A percentile compares a stretch with the other conserved stretches of the same genome.
These are phyloP conservation scores for Penicillium oxalicum DNA, from an alignment of 2,329 filamentous ascomycete species.

Conservation along the genomic window DNA sequence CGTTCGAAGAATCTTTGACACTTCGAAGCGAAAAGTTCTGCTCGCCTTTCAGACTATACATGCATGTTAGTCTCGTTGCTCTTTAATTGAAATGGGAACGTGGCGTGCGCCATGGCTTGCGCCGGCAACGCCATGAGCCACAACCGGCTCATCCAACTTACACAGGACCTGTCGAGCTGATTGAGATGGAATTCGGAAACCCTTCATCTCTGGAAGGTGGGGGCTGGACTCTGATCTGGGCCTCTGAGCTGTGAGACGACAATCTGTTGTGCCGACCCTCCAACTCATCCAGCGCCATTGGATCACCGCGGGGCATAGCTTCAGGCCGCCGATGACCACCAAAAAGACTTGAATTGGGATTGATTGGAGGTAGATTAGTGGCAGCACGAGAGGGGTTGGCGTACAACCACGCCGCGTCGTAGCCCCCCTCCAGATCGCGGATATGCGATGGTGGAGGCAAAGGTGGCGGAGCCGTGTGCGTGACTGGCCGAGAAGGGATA, in stretches of 20 bases:
- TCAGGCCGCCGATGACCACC: conserved; percentile 40
- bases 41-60: conserved; percentile 52
- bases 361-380: conserved; percentile 43
- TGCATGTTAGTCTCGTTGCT: conserved; percentile 10
- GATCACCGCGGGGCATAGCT: conserved; percentile 28
- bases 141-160: conserved; percentile 18
- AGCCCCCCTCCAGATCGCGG: conserved; percentile 50
- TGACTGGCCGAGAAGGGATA: conserved; percentile 52
- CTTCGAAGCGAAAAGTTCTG: conserved; percentile 53
- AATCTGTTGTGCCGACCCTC: conserved; percentile 28
- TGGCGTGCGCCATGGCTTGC: not conserved
- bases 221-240: conserved; percentile 33
- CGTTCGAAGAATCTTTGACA: conserved; percentile 54
- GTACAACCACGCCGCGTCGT: conserved; percentile 59
- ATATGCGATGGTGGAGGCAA: conserved; percentile 61
- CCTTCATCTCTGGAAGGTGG: conserved; percentile 28
- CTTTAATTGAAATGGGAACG: not conserved
- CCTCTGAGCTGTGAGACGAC: conserved; percentile 28
- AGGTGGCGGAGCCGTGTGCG: conserved; percentile 51
- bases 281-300: conserved; percentile 33
- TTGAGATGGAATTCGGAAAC: conserved; percentile 29
- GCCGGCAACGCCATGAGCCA: not conserved
- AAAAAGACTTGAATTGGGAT: conserved; percentile 46
- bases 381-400: conserved; percentile 50
- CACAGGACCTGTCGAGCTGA: conserved; percentile 28